phyloP scores from a whole-genome alignment of 2,329 filamentous ascomycete species.

The Neospermospora avenae region DNA sequence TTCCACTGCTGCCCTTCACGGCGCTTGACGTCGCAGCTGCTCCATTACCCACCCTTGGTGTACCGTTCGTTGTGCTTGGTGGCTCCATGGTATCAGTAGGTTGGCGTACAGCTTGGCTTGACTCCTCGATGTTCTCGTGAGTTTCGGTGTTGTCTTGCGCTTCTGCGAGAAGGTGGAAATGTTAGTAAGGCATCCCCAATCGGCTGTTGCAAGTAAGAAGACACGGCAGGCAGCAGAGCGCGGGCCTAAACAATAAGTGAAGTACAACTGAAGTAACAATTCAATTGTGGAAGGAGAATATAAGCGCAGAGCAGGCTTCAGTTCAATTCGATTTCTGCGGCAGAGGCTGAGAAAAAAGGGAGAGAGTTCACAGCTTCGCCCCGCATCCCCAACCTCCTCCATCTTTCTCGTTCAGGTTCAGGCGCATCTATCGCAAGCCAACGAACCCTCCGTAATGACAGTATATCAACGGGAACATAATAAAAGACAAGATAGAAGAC shows the following conservation, averaged over 20 bases:
- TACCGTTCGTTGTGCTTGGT: not conserved
- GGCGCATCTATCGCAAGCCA: no score
- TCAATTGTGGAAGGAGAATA: not conserved
- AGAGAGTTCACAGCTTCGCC: conserved; percentile 2
- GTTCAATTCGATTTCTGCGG: not conserved
- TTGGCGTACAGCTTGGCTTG: not conserved
- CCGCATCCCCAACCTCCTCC: not conserved
- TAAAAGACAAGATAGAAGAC: not conserved
- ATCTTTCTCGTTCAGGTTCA: no score
- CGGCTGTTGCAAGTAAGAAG: not conserved
- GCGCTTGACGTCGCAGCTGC: not conserved
- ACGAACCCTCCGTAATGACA: no score
- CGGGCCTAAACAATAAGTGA: not conserved
- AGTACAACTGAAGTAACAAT: not conserved
- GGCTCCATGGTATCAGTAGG: not conserved
- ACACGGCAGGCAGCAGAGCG: not conserved
- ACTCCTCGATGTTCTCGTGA: not conserved
- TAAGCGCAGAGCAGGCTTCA: not conserved
- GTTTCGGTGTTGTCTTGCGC: not conserved
- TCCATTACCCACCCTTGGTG: not conserved
- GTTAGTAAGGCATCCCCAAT: not conserved
- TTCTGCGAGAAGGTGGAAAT: not conserved
- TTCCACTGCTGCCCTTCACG: not conserved
- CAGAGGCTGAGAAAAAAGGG: not conserved
- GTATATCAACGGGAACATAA: no score